Percentiles rank a stretch among this genome's conserved stretches.
Evolutionary conservation across 2,329 filamentous ascomycete species (phyloP).

Genomic region (Xylaria sp.): DNA sequence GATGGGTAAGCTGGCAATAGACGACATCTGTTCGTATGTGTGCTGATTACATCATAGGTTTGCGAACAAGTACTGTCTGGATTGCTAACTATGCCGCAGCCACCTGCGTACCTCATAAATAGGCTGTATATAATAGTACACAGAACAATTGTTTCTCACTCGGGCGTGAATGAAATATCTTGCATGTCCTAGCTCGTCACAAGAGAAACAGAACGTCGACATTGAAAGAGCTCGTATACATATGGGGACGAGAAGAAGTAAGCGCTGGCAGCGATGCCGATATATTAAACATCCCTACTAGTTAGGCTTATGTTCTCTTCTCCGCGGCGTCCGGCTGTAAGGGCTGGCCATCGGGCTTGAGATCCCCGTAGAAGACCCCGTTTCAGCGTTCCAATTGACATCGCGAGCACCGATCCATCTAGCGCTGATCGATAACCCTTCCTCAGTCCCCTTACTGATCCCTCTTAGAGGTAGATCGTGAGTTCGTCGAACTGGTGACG

Average conservation of each 20-base stretch:
- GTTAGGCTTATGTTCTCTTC: conserved; percentile 41
- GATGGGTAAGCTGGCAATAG: conserved; percentile 46
- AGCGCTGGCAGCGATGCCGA: neutral
- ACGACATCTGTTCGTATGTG: neutral
- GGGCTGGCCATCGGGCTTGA: conserved; percentile 46
- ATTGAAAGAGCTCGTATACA: neutral
- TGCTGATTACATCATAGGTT: conserved; percentile 27
- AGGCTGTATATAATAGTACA: neutral
- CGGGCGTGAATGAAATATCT: neutral
- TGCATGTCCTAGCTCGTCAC: neutral
- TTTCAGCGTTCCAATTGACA: conserved; percentile 39
- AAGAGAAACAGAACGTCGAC: neutral
- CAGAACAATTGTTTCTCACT: neutral
- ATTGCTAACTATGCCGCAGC: conserved; percentile 21
- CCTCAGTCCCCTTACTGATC: neutral
- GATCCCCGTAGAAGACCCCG: conserved; percentile 43
- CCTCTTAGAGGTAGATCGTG: conserved; percentile 41
- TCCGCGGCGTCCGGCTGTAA: conserved; percentile 38
- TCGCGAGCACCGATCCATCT: conserved; percentile 41
- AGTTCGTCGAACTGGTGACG: neutral
- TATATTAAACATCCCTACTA: conserved; percentile 29
- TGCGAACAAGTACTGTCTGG: conserved; percentile 39
- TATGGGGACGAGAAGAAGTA: neutral
- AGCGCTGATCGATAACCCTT: conserved; percentile 31
- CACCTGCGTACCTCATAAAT: neutral